A percentile compares a stretch with the other conserved stretches of the same genome.
Conservation (phyloP, 768 basidiomycete species). For the Leccinellum luteum region DNA sequence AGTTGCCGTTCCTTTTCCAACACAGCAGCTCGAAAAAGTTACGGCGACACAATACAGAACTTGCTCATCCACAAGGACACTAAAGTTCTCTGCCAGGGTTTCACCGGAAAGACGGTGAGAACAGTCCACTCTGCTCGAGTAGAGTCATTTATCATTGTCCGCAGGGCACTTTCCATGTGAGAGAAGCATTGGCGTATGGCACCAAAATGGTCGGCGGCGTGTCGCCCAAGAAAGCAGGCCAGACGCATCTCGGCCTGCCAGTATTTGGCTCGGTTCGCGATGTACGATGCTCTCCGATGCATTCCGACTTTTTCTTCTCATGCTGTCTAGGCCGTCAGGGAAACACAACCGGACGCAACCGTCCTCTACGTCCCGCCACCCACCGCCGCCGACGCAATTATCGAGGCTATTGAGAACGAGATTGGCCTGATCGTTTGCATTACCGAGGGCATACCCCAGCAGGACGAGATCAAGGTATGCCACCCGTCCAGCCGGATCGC, state of each 20-base stretch:
- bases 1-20: constrained; percentile 81
- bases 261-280: constrained; percentile 91
- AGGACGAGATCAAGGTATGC: constrained; percentile 88
- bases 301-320: constrained; percentile 4
- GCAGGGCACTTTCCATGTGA: constrained; percentile 95
- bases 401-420: constrained; percentile 98
- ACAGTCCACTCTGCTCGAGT: background rate
- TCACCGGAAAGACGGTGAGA: constrained; percentile 93
- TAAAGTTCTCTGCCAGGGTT: constrained; percentile 88
- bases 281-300: constrained; percentile 41
- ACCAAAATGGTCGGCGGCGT: constrained; percentile 99
- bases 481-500: background rate
- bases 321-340: constrained; percentile 70
- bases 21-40: constrained; percentile 70
- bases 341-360: constrained; percentile 87
- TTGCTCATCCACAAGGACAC: constrained; percentile 93
- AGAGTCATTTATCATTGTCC: constrained; percentile 4
- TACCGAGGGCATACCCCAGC: constrained; percentile 97
- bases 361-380: constrained; percentile 99
- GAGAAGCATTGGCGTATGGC: constrained; percentile 90
- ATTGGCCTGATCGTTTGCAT: constrained; percentile 97
- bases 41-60: constrained; percentile 89
- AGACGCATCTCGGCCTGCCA: constrained; percentile 91
- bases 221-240: constrained; percentile 94
- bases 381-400: constrained; percentile 91